Base-by-base conservation (phyloP, 75 land plant genomes). In the Ceratopteris richardii region DNA sequence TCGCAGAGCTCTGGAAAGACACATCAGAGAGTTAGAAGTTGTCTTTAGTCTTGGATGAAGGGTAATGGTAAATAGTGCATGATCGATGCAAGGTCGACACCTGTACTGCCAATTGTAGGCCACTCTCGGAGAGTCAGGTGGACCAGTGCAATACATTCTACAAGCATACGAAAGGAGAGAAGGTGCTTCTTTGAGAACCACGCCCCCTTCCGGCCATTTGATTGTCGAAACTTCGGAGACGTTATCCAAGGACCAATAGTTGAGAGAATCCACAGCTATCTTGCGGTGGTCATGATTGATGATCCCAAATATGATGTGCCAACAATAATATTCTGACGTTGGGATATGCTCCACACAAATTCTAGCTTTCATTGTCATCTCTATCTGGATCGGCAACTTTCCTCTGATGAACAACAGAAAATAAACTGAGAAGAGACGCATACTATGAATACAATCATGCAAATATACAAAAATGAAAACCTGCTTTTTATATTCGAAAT, bases 61-160 rank as follows among this genome's bases (percentile, higher is more conserved):
- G 28, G 14, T 2, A 52, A 52, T 12, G 18, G 27, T 28, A 52
- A 3, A 25, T 3, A 24, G 24, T 19, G 29, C 54, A 23, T 19
- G 3, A 21, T 24, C 3, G 7, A 2, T 1, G 7, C 13, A 26
- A 23, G 27, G 23, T 52, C n/a, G 16, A 27, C 53, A 44, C 71
- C 50, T 61, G 65, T 68, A 62, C 24, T 68, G 58, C 65, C 71
- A 68, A 31, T 56, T 68, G 39, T 52, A 61, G 41, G 51, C 71
- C 29, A 68, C 43, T 17, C 58, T 40, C 7, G 58, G 65, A 41
- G 71, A 68, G 41, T 54, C 64, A 40, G 25, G 9, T 17, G 37
- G 19, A 37, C 40, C 64, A 23, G 22, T 28, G 26, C 65, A 62
- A 56, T 25, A 65, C 39, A 53, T 43, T 43, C 31, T 33, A 47